These are phyloP conservation scores for Heterobasidion occidentale DNA, from an alignment of 1,284 basidiomycete species.

Conservation along the genomic window DNA sequence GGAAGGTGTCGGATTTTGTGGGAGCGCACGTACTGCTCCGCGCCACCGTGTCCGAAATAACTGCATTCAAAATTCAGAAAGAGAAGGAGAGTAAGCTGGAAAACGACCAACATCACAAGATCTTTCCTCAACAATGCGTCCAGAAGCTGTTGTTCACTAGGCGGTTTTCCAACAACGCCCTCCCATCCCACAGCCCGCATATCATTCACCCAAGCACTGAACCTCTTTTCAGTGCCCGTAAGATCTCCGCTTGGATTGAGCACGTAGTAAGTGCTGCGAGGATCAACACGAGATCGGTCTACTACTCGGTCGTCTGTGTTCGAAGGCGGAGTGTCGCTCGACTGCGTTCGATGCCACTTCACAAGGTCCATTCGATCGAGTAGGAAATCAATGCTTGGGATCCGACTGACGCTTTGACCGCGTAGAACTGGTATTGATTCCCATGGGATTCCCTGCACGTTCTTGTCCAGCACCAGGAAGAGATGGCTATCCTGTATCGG, in stretches of 20 bases:
- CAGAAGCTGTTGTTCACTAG: constrained; percentile 77
- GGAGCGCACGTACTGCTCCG: constrained; percentile 88
- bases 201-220: constrained; percentile 67
- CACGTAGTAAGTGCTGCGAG: constrained; percentile 72
- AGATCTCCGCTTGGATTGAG: constrained; percentile 94
- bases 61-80: constrained; percentile 30
- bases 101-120: constrained; percentile 70
- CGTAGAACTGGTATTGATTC: constrained; percentile 88
- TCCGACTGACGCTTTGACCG: constrained; percentile 81
- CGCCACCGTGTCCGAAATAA: constrained; percentile 97
- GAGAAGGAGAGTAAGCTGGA: constrained; percentile 1
- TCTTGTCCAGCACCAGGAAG: constrained; percentile 89
- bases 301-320: constrained; percentile 12
- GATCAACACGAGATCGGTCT: constrained; percentile 52
- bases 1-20: constrained; percentile 77
- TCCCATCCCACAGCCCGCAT: constrained; percentile 76
- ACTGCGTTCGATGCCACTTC: constrained; percentile 25
- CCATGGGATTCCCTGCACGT: constrained; percentile 89
- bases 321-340: neutral
- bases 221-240: constrained; percentile 74
- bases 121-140: constrained; percentile 67
- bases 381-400: constrained; percentile 86
- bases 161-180: constrained; percentile 70
- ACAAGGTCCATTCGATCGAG: constrained; percentile 72
- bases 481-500: constrained; percentile 55